A percentile compares a stretch with the other conserved stretches of the same genome.
Conservation (phyloP, 345 rosid species). For the Citrus sp. region DNA sequence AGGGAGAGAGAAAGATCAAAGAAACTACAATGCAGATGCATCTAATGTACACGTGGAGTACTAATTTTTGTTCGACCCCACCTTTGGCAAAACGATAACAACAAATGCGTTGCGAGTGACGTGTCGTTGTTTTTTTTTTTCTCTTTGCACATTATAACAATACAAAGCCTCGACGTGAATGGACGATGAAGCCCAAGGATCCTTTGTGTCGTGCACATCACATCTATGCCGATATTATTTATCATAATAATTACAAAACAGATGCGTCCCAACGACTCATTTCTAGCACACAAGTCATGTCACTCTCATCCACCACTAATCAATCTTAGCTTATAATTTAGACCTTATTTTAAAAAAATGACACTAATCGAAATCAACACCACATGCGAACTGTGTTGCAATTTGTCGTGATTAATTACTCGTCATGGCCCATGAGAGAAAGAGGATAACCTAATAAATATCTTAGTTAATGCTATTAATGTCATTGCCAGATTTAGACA, state of each 20-base stretch:
- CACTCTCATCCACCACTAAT: background rate
- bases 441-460: background rate
- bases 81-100: background rate
- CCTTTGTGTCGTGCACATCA: background rate
- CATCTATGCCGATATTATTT: background rate
- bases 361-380: background rate
- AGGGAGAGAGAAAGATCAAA: background rate
- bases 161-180: background rate
- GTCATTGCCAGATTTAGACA: background rate
- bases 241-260: background rate
- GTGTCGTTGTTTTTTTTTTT: background rate
- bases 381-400: background rate
- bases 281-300: background rate
- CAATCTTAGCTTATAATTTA: background rate
- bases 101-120: background rate
- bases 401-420: background rate
- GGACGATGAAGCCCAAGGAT: background rate
- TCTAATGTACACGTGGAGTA: background rate
- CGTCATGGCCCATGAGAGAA: background rate
- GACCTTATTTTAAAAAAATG: background rate
- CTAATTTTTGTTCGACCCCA: background rate
- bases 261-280: slow-evolving; percentile 4
- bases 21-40: background rate
- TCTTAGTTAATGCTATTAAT: background rate
- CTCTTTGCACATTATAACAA: background rate